Conservation (phyloP, 495 filamentous ascomycete genomes). For the Aeminium ludgeri region DNA sequence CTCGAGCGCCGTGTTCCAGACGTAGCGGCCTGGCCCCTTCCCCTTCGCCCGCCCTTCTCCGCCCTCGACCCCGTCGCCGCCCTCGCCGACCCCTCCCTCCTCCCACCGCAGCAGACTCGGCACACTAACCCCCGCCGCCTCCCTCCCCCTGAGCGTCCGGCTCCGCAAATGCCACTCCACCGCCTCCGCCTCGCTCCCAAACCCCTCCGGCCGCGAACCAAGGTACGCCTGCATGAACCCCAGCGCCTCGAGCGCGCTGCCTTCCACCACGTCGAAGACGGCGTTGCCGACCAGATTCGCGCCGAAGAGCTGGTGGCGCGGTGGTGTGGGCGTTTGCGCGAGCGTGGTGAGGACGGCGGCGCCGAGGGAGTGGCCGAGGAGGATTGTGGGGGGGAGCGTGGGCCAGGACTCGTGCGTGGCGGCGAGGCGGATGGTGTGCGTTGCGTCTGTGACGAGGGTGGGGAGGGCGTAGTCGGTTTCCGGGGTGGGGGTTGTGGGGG, state of each 20-base stretch:
- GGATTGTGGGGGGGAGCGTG: constrained; percentile 51
- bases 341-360: constrained; percentile 88
- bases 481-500: constrained; percentile 18
- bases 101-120: constrained; percentile 69
- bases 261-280: constrained; percentile 92
- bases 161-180: constrained; percentile 91
- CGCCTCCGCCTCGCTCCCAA: constrained; percentile 54
- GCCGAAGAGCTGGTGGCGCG: too few species aligned
- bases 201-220: constrained; percentile 61
- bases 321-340: constrained; percentile 43
- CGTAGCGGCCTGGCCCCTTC: constrained; percentile 46
- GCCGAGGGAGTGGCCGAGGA: constrained; percentile 89
- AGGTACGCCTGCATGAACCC: constrained; percentile 89
- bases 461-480: constrained; percentile 23
- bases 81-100: too few species aligned
- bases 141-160: constrained; percentile 69
- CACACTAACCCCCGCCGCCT: constrained; percentile 71
- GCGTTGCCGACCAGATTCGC: constrained; percentile 62
- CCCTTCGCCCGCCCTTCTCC: too few species aligned
- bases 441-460: constrained; percentile 56
- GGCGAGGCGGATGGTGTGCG: constrained; percentile 49
- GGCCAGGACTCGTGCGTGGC: constrained; percentile 51
- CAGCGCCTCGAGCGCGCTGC: constrained; percentile 76
- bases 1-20: constrained; percentile 73
- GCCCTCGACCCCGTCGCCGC: too few species aligned